phyloP scores from a whole-genome alignment of 352 stramenopile genomes.

The Globisporangium perplexum region DNA sequence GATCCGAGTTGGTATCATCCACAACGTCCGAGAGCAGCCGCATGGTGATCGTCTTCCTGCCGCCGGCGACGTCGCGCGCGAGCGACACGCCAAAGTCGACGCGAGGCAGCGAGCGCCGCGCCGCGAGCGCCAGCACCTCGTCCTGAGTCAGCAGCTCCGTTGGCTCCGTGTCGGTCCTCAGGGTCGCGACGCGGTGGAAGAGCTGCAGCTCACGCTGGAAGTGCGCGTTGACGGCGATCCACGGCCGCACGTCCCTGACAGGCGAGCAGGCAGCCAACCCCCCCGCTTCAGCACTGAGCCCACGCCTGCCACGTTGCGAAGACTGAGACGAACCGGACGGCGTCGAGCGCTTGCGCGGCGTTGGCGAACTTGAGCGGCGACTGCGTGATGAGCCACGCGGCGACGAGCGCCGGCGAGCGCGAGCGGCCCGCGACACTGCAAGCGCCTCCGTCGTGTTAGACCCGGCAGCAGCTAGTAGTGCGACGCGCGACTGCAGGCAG shows the following conservation, averaged over 20 bases:
- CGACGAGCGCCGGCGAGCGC: constrained; percentile 45
- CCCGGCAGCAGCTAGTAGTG: no score
- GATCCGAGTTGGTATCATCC: constrained; percentile 49
- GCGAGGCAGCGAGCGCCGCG: constrained; percentile 21
- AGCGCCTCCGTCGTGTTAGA: no score
- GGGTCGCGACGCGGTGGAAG: neutral
- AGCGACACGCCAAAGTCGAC: constrained; percentile 55
- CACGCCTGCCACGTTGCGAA: no score
- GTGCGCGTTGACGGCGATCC: constrained; percentile 60
- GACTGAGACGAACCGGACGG: constrained; percentile 38
- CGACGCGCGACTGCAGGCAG: no score
- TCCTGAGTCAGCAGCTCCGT: neutral
- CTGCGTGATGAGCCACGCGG: constrained; percentile 42
- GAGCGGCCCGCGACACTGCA: constrained; percentile 64
- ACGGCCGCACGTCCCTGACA: constrained; percentile 47
- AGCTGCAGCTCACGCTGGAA: constrained; percentile 42
- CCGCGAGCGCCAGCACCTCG: constrained; percentile 1
- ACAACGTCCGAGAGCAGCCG: constrained; percentile 43
- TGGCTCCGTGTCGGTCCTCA: neutral
- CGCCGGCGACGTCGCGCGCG: constrained; percentile 29
- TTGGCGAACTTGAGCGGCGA: constrained; percentile 13
- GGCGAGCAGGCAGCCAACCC: no score
- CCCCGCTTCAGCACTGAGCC: no score
- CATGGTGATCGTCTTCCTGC: constrained; percentile 63
- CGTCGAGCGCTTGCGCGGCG: constrained; percentile 30